Percentiles rank a stretch among this genome's conserved stretches.
phyloP scores from a whole-genome alignment of 2,329 filamentous ascomycete genomes.

The Aureobasidium sp. region DNA sequence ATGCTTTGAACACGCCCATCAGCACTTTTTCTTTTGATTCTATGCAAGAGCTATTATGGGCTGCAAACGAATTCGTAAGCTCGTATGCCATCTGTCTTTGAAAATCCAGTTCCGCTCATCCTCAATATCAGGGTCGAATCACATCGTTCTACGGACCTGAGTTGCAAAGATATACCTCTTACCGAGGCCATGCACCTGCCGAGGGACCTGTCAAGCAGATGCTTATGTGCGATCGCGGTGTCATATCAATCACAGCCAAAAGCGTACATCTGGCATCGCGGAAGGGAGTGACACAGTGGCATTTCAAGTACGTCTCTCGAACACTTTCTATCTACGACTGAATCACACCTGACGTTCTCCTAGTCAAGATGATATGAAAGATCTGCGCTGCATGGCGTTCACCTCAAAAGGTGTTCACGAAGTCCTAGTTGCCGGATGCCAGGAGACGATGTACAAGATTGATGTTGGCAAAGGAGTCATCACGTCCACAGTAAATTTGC shows the following conservation, averaged over 20 bases:
- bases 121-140: constrained; percentile 62
- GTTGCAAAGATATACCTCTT: constrained; percentile 82
- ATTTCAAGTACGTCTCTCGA: constrained; percentile 54
- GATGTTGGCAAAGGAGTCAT: constrained; percentile 51
- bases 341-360: background rate
- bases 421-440: constrained; percentile 78
- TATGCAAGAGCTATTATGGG: constrained; percentile 83
- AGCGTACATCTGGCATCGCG: constrained; percentile 85
- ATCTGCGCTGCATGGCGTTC: constrained; percentile 91
- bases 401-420: constrained; percentile 76
- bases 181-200: constrained; percentile 58
- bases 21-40: constrained; percentile 84
- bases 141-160: constrained; percentile 82
- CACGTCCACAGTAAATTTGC: constrained; percentile 31
- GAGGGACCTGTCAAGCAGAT: constrained; percentile 82
- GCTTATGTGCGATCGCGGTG: constrained; percentile 81
- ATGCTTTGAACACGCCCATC: constrained; percentile 58
- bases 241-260: constrained; percentile 73
- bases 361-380: constrained; percentile 68
- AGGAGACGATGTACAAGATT: constrained; percentile 74
- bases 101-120: background rate
- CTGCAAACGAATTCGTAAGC: constrained; percentile 79
- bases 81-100: background rate
- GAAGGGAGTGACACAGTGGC: constrained; percentile 79
- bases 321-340: too few relatives aligned